Evolutionary conservation across 2,329 filamentous ascomycete genomes (phyloP), one percentile per base, ranked within the genome.

Genomic region (Diplodia sapinea): DNA sequence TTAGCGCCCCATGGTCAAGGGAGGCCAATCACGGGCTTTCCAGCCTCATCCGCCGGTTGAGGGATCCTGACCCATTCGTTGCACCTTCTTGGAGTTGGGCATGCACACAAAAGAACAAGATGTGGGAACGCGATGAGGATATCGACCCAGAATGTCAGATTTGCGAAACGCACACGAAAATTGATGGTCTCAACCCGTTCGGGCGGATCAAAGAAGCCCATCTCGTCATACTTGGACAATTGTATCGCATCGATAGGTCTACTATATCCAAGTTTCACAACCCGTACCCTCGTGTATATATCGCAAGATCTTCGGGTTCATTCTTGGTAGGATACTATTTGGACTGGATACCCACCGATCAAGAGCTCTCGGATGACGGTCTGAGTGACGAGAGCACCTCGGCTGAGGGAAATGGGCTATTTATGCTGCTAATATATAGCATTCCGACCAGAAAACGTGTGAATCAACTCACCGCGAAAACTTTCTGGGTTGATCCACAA

Each of bases 41-140:
- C 15, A 23, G 11, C 11, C n/a, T 56, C 31, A 38, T 56, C 23
- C 12, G 8, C 0, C 12, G 11, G 0, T 12, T 38, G 12, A 31
- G 3, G 11, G 4, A 12, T n/a, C 23, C 29, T 33, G 12, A 38
- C 3, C 4, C 15, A 15, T 56, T 33, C 4, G 3, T 56, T 11
- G 54, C 54, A 2, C 54, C 54, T 9, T 56, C 54, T 33, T 56
- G 54, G 54, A 56, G 54, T 17, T 56, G 54, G 54, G 54, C 54
- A 12, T 38, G 15, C 20, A 31, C 11, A 3, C 43, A 4, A 20
- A 47, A 5, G 43, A 3, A 3, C 3, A 47, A 20, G 3, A 8
- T 17, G 2, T 47, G n/a, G 54, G 7, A n/a, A 11, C 11, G 2
- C 11, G 11, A 56, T 23, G 15, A 2, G 26, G 0, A 9, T 11